Conservation (phyloP, 2,329 filamentous ascomycete species). For the Fusarium floridanum region DNA sequence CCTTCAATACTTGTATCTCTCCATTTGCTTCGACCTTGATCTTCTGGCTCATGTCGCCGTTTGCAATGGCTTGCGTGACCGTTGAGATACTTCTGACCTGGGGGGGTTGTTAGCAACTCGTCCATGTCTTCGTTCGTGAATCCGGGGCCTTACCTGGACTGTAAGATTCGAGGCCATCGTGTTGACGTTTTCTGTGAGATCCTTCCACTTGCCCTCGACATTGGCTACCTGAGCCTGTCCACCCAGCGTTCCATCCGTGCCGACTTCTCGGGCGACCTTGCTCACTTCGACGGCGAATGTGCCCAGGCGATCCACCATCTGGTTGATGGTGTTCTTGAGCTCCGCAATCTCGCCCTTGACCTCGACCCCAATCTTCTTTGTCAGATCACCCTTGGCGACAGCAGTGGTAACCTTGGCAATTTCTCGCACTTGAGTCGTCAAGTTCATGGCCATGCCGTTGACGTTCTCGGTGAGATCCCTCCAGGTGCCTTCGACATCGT, state of each 20-base stretch:
- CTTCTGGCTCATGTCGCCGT: constrained; percentile 95
- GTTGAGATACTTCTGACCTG: constrained; percentile 91
- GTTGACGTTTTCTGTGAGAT: constrained; percentile 91
- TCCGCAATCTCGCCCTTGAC: constrained; percentile 95
- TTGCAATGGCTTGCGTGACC: constrained; percentile 94
- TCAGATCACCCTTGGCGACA: constrained; percentile 93
- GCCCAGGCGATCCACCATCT: constrained; percentile 97
- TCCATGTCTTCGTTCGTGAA: not conserved
- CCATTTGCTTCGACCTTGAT: constrained; percentile 96
- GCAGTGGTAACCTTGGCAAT: constrained; percentile 97
- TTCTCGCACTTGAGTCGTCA: constrained; percentile 97
- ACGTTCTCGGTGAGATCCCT: constrained; percentile 95
- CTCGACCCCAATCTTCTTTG: constrained; percentile 94
- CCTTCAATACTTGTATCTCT: constrained; percentile 93
- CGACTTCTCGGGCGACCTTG: constrained; percentile 94
- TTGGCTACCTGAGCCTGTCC: constrained; percentile 95
- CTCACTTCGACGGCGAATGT: constrained; percentile 98
- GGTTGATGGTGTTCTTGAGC: constrained; percentile 97
- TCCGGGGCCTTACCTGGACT: constrained; percentile 64
- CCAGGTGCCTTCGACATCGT: constrained; percentile 98
- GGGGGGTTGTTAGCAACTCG: constrained; percentile 9
- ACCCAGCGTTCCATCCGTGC: constrained; percentile 93
- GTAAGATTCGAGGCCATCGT: constrained; percentile 79
- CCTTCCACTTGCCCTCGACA: constrained; percentile 98
- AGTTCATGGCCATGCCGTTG: constrained; percentile 98